Evolutionary conservation across 2,329 filamentous ascomycete species (phyloP).

Genomic region (Paecilomyces niveus): DNA sequence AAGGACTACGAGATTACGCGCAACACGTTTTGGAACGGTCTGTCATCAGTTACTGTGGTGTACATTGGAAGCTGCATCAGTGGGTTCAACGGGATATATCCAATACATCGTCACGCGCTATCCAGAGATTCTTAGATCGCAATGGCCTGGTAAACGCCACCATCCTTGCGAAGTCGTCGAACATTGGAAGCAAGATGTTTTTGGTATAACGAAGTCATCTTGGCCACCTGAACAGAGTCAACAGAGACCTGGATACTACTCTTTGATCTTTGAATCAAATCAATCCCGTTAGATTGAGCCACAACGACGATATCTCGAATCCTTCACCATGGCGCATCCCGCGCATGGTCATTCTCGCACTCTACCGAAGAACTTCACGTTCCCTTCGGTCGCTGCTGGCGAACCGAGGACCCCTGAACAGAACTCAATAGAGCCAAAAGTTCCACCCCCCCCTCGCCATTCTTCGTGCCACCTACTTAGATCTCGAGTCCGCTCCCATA

Average conservation of each 20-base stretch:
- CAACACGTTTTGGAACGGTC: background rate
- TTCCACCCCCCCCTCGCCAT: slow-evolving; percentile 40
- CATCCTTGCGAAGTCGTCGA: background rate
- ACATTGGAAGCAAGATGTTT: background rate
- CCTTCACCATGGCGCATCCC: slow-evolving; percentile 29
- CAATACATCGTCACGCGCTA: background rate
- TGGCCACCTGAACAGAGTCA: background rate
- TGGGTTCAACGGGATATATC: background rate
- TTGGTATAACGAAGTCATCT: background rate
- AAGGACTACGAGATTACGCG: background rate
- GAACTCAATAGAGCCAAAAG: slow-evolving; percentile 28
- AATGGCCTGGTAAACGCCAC: background rate
- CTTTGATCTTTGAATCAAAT: background rate
- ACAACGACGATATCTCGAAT: background rate
- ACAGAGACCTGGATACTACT: background rate
- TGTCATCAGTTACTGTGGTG: background rate
- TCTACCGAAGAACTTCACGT: slow-evolving; percentile 41
- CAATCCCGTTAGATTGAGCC: background rate
- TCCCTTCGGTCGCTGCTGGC: slow-evolving; percentile 25
- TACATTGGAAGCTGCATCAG: background rate
- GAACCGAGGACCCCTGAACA: slow-evolving; percentile 39
- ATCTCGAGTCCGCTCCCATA: slow-evolving; percentile 31
- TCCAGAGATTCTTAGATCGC: background rate
- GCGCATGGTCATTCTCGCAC: slow-evolving; percentile 37
- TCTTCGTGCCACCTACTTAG: slow-evolving; percentile 35